Conservation (phyloP, 139 green algal species). For the Chlamydomonas schloesseri region DNA sequence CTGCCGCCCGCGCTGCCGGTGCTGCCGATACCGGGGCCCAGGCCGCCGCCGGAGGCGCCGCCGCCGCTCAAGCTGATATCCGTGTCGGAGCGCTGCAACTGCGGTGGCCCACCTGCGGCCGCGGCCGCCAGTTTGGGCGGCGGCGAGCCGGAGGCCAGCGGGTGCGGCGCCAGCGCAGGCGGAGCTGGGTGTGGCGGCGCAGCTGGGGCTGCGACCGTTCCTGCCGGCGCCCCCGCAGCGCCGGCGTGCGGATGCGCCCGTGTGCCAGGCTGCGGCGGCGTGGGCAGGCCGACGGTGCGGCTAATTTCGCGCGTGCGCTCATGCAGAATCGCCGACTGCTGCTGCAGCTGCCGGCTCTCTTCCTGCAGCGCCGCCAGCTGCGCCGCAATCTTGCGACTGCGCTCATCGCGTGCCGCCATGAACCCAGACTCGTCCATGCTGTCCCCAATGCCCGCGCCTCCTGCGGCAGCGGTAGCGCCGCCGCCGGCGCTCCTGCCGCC, state of each 20-base stretch:
- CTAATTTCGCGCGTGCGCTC: conserved; percentile 56
- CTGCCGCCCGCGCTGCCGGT: too few relatives aligned
- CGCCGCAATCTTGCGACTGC: conserved; percentile 48
- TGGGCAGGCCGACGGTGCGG: conserved; percentile 32
- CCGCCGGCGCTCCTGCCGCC: background rate
- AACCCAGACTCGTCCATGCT: conserved; percentile 2
- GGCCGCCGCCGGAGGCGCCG: too few relatives aligned
- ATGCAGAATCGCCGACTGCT: conserved; percentile 50
- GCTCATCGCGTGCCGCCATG: conserved; percentile 24
- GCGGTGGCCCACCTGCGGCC: too few relatives aligned
- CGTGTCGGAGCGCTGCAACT: too few relatives aligned
- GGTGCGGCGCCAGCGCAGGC: too few relatives aligned
- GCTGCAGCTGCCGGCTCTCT: conserved; percentile 58
- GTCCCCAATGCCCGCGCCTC: background rate
- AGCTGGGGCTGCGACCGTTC: background rate
- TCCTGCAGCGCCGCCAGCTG: conserved; percentile 62
- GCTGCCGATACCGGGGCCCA: too few relatives aligned
- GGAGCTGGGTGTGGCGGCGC: background rate
- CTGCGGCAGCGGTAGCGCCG: background rate
- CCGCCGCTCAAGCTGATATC: too few relatives aligned
- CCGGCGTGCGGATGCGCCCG: background rate
- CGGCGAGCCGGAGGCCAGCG: too few relatives aligned
- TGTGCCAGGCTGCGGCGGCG: background rate
- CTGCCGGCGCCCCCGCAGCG: too few relatives aligned
- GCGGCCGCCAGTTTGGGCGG: too few relatives aligned